Conservation (phyloP, 768 basidiomycete species). For the Tephrocybe sp. region DNA sequence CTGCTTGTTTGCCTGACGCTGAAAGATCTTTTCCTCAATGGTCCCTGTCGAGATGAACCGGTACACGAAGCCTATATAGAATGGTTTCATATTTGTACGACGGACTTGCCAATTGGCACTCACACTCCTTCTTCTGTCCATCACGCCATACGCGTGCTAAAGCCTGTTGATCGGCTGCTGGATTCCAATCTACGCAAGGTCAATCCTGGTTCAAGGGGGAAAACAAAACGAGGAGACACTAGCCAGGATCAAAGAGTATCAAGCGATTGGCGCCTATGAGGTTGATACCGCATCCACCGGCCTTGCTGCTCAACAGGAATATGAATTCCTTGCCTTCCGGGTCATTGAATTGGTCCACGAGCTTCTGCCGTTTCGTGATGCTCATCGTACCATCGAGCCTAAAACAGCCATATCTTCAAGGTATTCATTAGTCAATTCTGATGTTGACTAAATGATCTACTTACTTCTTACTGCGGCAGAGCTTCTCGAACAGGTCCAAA, state of each 20-base stretch:
- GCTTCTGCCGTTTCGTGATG: slow-evolving; percentile 88
- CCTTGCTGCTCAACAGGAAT: slow-evolving; percentile 92
- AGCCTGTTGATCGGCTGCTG: slow-evolving; percentile 97
- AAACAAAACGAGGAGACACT: slow-evolving; percentile 18
- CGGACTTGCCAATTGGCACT: slow-evolving; percentile 21
- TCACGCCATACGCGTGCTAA: slow-evolving; percentile 99
- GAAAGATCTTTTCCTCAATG: slow-evolving; percentile 99
- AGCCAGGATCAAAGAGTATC: slow-evolving; percentile 94
- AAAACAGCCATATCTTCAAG: slow-evolving; percentile 78
- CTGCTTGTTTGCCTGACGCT: slow-evolving; percentile 94
- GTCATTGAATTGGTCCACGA: slow-evolving; percentile 95
- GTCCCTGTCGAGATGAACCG: slow-evolving; percentile 97
- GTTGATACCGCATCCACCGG: slow-evolving; percentile 96
- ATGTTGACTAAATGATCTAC: slow-evolving; percentile 14
- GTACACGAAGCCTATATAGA: slow-evolving; percentile 83
- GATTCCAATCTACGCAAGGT: slow-evolving; percentile 81
- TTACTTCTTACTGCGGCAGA: slow-evolving; percentile 83
- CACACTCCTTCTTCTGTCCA: slow-evolving; percentile 99
- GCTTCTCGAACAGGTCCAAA: slow-evolving; percentile 86
- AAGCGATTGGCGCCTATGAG: slow-evolving; percentile 93
- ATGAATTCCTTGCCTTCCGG: slow-evolving; percentile 92
- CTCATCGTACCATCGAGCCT: slow-evolving; percentile 94
- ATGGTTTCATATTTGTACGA: neutral
- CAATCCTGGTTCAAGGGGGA: neutral
- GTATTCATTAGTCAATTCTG: neutral